phyloP scores from a whole-genome alignment of 139 green algal genomes.

The Coccomyxa sp. region DNA sequence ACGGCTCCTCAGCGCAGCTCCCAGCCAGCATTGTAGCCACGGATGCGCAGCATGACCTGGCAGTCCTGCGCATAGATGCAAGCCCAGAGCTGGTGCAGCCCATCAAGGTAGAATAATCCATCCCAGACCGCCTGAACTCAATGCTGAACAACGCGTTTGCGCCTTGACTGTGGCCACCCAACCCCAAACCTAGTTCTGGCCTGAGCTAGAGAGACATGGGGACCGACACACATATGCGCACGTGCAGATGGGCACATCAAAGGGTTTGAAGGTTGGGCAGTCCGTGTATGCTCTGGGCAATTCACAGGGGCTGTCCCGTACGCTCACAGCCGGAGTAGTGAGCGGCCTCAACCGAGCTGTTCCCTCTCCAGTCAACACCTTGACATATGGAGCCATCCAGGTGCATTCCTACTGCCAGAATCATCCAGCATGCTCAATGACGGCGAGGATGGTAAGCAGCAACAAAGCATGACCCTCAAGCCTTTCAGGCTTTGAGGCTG shows the following conservation, averaged over 20 bases:
- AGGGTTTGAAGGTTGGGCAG: slow-evolving; percentile 59
- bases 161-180: neutral
- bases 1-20: slow-evolving; percentile 3
- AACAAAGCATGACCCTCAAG: too few species aligned
- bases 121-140: neutral
- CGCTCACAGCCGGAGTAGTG: slow-evolving; percentile 55
- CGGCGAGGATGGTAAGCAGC: too few species aligned
- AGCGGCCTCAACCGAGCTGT: slow-evolving; percentile 61
- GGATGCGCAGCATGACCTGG: slow-evolving; percentile 46
- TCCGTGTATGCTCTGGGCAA: slow-evolving; percentile 61
- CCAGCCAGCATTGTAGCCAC: slow-evolving; percentile 22
- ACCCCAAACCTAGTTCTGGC: neutral
- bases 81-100: neutral
- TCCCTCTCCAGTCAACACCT: slow-evolving; percentile 52
- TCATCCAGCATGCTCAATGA: too few species aligned
- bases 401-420: slow-evolving; percentile 14
- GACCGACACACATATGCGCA: neutral
- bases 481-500: too few species aligned
- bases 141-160: neutral
- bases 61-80: slow-evolving; percentile 37
- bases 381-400: slow-evolving; percentile 74
- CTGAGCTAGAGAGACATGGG: neutral
- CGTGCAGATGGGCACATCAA: slow-evolving; percentile 30
- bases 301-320: slow-evolving; percentile 36
- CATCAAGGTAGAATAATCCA: slow-evolving; percentile 2